Conservation (phyloP, 2,329 filamentous ascomycete species). For the Phialophora expanda region DNA sequence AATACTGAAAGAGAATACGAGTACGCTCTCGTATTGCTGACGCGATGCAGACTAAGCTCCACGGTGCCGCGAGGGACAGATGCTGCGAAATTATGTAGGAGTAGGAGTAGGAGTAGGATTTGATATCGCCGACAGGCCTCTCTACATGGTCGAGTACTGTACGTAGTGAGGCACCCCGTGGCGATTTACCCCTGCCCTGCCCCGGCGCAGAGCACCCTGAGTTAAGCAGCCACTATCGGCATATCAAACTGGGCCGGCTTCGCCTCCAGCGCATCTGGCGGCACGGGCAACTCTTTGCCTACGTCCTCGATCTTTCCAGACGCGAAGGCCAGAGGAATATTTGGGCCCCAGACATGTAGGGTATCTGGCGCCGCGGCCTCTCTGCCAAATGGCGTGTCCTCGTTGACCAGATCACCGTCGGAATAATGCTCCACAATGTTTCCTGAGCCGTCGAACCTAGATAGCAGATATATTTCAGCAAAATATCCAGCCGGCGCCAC, state of each 20-base stretch:
- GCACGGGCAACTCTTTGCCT: constrained; percentile 25
- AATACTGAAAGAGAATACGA: neutral
- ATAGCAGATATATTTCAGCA: constrained; percentile 8
- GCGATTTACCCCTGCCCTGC: neutral
- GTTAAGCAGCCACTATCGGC: constrained; percentile 17
- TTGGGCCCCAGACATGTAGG: constrained; percentile 44
- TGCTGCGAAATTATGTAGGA: neutral
- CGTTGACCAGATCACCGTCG: constrained; percentile 62
- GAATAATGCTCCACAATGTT: constrained; percentile 74
- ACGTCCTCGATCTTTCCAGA: constrained; percentile 30
- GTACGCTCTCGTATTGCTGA: neutral
- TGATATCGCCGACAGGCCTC: neutral
- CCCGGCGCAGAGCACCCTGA: neutral
- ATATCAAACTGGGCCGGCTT: constrained; percentile 24
- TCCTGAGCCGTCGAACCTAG: constrained; percentile 64
- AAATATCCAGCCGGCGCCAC: neutral
- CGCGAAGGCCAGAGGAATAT: constrained; percentile 34
- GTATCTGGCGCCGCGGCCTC: constrained; percentile 42
- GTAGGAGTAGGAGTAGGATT: neutral
- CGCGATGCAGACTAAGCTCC: too few relatives aligned
- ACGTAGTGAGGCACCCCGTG: neutral
- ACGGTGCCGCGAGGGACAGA: neutral
- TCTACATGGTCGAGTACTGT: too few relatives aligned
- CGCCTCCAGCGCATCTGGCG: constrained; percentile 24
- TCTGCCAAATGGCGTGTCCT: constrained; percentile 43